Evolutionary conservation across 805 yeast genomes (phyloP), one percentile per base, ranked within the genome.

Genomic region (Yamadazyma scolyti): DNA sequence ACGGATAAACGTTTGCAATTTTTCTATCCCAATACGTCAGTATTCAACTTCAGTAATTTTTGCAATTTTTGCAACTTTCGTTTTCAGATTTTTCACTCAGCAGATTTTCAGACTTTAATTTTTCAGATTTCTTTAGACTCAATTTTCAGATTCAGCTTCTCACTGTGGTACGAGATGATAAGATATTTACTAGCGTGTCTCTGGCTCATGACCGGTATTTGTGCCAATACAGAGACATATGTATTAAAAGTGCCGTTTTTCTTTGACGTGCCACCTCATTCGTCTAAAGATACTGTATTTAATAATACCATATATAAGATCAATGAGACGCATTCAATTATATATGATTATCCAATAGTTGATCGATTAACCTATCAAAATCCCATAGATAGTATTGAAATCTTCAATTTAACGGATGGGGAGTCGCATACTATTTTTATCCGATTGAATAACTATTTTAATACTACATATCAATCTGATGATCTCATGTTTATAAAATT

Each of bases 181-280:
- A n/a, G n/a, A n/a, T n/a, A n/a, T n/a, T n/a, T n/a, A n/a, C n/a
- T n/a, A n/a, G n/a, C n/a, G n/a, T n/a, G n/a, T n/a, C n/a, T n/a
- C n/a, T n/a, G n/a, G n/a, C n/a, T n/a, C n/a, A n/a, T n/a, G n/a
- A 10, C 19, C 7, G 18, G 10, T 17, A 25, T 34, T 5, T 19
- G 32, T 22, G 68, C 65, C 18, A 65, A 65, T 30, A 65, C 72
- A 1, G 72, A 65, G 36, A 52, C 66, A 2, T 43, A 48, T 16
- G 30, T 58, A 11, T 26, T 62, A 18, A 31, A 35, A 20, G 40
- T 64, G 0, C 71, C 71, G 0, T 48, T 57, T 20, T 56, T 62
- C 42, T 65, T 51, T 41, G 48, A 58, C 24, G 49, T 62, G 9
- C 61, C 64, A 4, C 30, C 47, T 12, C 42, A 39, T 27, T 35